These are phyloP conservation scores for Plasmopara muralis DNA, from an alignment of 352 stramenopile species.

Conservation along the genomic window DNA sequence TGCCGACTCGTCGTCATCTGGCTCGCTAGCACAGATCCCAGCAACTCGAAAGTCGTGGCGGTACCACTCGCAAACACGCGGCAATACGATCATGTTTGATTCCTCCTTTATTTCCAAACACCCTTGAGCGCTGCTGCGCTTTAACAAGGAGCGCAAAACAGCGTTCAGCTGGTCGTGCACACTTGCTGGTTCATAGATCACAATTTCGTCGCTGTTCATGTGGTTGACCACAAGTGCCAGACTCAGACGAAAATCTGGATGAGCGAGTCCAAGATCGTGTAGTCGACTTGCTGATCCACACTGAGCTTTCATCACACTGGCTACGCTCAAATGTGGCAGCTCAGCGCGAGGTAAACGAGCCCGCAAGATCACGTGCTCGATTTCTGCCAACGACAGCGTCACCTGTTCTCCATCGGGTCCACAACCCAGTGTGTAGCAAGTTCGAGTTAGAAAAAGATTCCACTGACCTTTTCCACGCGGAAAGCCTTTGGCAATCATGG, in stretches of 20 bases:
- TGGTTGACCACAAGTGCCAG: constrained; percentile 67
- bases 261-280: constrained; percentile 31
- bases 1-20: constrained; percentile 20
- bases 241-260: constrained; percentile 75
- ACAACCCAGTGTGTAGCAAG: constrained; percentile 55
- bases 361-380: constrained; percentile 68
- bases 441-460: constrained; percentile 45
- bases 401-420: constrained; percentile 23
- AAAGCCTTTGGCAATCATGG: constrained; percentile 64
- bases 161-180: constrained; percentile 76
- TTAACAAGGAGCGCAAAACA: constrained; percentile 30
- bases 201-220: constrained; percentile 9
- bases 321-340: constrained; percentile 38
- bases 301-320: constrained; percentile 13
- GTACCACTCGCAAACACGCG: constrained; percentile 74
- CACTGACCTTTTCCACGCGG: constrained; percentile 52
- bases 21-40: constrained; percentile 7
- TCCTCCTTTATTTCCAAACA: constrained; percentile 25
- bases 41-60: constrained; percentile 43
- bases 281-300: constrained; percentile 21
- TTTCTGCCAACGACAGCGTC: constrained; percentile 65
- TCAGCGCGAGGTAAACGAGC: constrained; percentile 41
- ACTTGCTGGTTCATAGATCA: constrained; percentile 23
- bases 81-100: constrained; percentile 37
- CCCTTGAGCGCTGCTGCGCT: constrained; percentile 17